Conservation (phyloP, 169 alveolate genomes). For the Pseudocohnilembus persalinus region DNA sequence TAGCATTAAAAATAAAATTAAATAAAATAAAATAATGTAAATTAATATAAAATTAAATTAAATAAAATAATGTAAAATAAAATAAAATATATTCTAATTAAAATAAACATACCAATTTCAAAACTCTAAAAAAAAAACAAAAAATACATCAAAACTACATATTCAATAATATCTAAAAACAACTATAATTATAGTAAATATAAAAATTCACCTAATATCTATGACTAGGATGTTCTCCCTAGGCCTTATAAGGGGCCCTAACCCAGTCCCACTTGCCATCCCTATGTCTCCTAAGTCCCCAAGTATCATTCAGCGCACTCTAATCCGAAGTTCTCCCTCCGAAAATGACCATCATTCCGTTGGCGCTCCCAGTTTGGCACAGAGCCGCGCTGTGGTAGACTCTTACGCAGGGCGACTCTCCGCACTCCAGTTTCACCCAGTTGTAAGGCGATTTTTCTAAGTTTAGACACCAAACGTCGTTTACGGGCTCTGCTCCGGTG, state of each 20-base stretch:
- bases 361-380: conserved; percentile 97
- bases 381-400: conserved; percentile 96
- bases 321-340: conserved; percentile 98
- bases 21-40: too few relatives aligned
- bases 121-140: too few relatives aligned
- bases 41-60: too few relatives aligned
- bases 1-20: too few relatives aligned
- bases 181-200: neutral
- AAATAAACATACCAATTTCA: too few relatives aligned
- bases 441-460: conserved; percentile 96
- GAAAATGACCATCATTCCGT: conserved; percentile 98
- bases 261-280: conserved; percentile 99
- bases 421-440: conserved; percentile 92
- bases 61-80: too few relatives aligned
- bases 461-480: conserved; percentile 97
- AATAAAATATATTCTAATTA: too few relatives aligned
- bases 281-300: conserved; percentile 99
- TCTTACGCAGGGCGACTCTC: conserved; percentile 92
- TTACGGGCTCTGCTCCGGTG: conserved; percentile 94
- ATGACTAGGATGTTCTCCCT: conserved; percentile 85
- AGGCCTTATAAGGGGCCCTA: conserved; percentile 95
- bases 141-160: too few relatives aligned
- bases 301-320: conserved; percentile 95
- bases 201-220: conserved; percentile 87
- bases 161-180: too few relatives aligned